These are phyloP conservation scores for Calonectria pseudoreteaudii DNA, from an alignment of 2,329 filamentous ascomycete genomes.

Conservation along the genomic window DNA sequence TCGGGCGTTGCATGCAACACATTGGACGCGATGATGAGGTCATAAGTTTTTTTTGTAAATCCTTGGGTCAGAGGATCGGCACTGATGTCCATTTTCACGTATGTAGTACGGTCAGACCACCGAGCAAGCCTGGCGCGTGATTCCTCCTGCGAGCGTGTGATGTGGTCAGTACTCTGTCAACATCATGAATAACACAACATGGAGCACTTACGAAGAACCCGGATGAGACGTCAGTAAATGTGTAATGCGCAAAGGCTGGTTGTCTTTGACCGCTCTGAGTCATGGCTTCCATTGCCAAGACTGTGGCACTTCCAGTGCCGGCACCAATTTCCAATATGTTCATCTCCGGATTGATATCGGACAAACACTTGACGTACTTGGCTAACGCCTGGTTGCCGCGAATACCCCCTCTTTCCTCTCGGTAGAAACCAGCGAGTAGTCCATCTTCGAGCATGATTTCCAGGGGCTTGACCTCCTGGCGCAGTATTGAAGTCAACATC, in stretches of 20 bases:
- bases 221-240: neutral
- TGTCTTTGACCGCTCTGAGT: neutral
- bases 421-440: constrained; percentile 39
- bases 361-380: constrained; percentile 5
- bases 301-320: neutral
- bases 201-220: neutral
- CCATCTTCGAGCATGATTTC: constrained; percentile 50
- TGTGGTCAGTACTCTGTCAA: constrained; percentile 46
- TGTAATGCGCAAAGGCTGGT: neutral
- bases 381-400: constrained; percentile 12
- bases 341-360: neutral
- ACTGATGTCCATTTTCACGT: constrained; percentile 41
- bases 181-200: neutral
- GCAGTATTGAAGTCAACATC: constrained; percentile 46
- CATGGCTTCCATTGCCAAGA: neutral
- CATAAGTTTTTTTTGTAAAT: constrained; percentile 27
- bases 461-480: constrained; percentile 48
- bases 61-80: constrained; percentile 25
- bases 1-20: neutral
- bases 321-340: neutral
- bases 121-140: constrained; percentile 33
- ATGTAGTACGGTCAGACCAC: constrained; percentile 22
- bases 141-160: constrained; percentile 41
- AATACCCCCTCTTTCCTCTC: neutral
- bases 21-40: constrained; percentile 39